Percentiles rank a stretch among this genome's conserved stretches.
Evolutionary conservation across 768 basidiomycete genomes (phyloP).

Genomic region (Obba rivulosa): DNA sequence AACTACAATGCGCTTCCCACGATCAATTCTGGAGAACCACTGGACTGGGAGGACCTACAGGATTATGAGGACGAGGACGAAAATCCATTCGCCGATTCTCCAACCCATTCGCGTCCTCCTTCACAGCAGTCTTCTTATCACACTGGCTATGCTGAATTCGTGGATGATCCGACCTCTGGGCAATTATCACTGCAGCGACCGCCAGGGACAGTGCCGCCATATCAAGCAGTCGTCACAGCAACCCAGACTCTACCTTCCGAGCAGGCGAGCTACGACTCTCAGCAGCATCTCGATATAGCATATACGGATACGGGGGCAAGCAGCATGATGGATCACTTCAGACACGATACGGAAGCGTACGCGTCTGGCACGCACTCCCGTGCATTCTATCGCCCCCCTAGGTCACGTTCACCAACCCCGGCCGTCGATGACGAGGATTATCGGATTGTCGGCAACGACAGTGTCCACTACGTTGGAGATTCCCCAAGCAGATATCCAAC

Average conservation of each 20-base stretch:
- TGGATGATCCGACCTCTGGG: conserved; percentile 8
- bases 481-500: conserved; percentile 10
- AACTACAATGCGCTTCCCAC: conserved; percentile 20
- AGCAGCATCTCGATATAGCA: conserved; percentile 8
- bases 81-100: conserved; percentile 26
- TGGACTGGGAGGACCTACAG: conserved; percentile 18
- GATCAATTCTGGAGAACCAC: conserved; percentile 27
- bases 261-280: conserved; percentile 8
- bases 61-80: conserved; percentile 8
- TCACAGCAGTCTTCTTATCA: conserved; percentile 4
- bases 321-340: conserved; percentile 53
- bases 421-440: conserved; percentile 72
- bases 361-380: conserved; percentile 56
- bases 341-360: conserved; percentile 63
- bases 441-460: conserved; percentile 48
- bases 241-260: conserved; percentile 5
- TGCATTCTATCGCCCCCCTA: conserved; percentile 42
- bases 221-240: conserved; percentile 9
- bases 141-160: conserved; percentile 5
- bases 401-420: conserved; percentile 75
- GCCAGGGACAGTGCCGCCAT: conserved; percentile 14
- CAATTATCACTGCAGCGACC: conserved; percentile 9
- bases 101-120: conserved; percentile 6
- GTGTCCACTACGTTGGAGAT: conserved; percentile 46
- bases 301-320: conserved; percentile 10